A percentile compares a stretch with the other conserved stretches of the same genome.
phyloP scores from a whole-genome alignment of 108 stramenopile genomes.

The Skeletonema menzelii region DNA sequence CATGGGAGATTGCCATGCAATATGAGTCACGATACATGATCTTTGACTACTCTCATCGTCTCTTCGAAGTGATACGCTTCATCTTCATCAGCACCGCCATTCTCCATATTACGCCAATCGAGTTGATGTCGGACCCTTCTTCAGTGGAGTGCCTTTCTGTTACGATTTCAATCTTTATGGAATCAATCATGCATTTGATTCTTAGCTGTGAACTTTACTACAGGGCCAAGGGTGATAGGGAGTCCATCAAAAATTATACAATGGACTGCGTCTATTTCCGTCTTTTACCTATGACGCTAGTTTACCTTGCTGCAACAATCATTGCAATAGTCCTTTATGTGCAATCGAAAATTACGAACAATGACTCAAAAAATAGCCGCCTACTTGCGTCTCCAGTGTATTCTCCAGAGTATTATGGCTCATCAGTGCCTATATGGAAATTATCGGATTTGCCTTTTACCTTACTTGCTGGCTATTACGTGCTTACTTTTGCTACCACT shows the following conservation, averaged over 20 bases:
- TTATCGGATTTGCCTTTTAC: slow-evolving; percentile 23
- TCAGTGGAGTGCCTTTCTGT: slow-evolving; percentile 9
- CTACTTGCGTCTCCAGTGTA: not conserved
- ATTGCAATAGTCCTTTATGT: not conserved
- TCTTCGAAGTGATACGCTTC: slow-evolving; percentile 18
- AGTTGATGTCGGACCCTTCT: slow-evolving; percentile 15
- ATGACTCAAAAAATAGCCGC: not conserved
- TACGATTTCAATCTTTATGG: slow-evolving; percentile 10
- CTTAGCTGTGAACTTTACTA: slow-evolving; percentile 22
- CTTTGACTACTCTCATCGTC: slow-evolving; percentile 27
- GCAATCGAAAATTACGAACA: not conserved
- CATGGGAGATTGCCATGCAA: slow-evolving; percentile 36
- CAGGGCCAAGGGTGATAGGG: slow-evolving; percentile 15
- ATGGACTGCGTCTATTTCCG: not conserved
- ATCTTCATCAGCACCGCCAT: slow-evolving; percentile 22
- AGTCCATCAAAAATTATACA: slow-evolving; percentile 20
- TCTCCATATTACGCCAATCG: slow-evolving; percentile 22
- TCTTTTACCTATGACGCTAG: slow-evolving; percentile 1
- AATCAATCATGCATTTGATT: slow-evolving; percentile 7
- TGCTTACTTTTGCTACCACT: not conserved
- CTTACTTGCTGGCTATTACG: slow-evolving; percentile 4
- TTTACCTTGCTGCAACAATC: slow-evolving; percentile 10
- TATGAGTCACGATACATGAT: slow-evolving; percentile 19
- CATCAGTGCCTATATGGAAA: slow-evolving; percentile 4
- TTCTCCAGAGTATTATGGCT: not conserved